Evolutionary conservation across 2,329 filamentous ascomycete species (phyloP), one percentile per base, ranked within the genome.

Genomic region (Trichophyton schoenleinii): DNA sequence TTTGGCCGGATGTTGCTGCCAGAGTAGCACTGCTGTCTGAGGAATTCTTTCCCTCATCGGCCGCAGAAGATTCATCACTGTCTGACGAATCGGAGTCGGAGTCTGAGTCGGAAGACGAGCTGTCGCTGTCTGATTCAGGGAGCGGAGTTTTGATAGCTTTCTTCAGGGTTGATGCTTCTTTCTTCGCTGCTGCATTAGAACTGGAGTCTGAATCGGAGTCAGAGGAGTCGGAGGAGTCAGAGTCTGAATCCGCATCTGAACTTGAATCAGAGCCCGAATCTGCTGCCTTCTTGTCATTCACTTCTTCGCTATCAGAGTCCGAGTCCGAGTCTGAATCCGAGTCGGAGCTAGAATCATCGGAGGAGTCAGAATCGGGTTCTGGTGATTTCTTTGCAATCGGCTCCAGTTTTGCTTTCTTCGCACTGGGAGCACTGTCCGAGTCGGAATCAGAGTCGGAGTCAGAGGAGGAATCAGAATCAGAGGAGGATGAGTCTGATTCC

Each of bases 191-290:
- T 11, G n/a, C 36, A 57, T 57, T 31, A 15, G 60, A 62, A 9
- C 7, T 41, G 3, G 46, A 55, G 20, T 44, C 41, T 11, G 60
- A 63, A 49, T 68, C 70, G 28, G 71, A 73, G 49, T 66, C 68
- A 4, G 67, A 49, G 5, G 78, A 78, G 70, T 81, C 81, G 49
- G 61, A 62, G 31, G 61, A 62, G 42, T 48, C 20, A 8, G 61
- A 22, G 22, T 22, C 61, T 41, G 61, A 64, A 8, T 36, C 42
- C 38, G 63, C 61, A 13, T 49, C 42, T 1, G 58, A 48, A 11
- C 20, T 31, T 3, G 61, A 64, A 34, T 38, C 31, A 36, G 60
- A 58, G 31, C 8, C 11, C 3, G 46, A 52, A 13, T 41, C 4
- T 22, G 11, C 11, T 22, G 11, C 11, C 34, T 38, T 38, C 34